phyloP scores from a whole-genome alignment of 768 basidiomycete genomes.

The Psilocybe azurescens region DNA sequence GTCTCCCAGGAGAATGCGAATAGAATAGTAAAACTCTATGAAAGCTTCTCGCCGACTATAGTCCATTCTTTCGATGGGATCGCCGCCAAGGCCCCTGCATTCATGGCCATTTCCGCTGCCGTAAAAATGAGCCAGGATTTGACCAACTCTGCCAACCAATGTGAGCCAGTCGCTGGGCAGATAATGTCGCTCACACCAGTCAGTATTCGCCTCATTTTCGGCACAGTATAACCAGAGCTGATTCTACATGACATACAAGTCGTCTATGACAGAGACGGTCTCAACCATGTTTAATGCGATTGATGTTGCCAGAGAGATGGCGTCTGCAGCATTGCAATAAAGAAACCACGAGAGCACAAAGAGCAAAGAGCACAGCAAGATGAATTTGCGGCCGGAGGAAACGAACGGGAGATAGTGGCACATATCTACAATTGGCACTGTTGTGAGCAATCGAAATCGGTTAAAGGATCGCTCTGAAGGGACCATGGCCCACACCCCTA shows the following conservation, averaged over 20 bases:
- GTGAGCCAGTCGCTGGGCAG: neutral
- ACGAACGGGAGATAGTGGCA: too few relatives aligned
- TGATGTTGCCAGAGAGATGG: neutral
- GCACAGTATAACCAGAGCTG: neutral
- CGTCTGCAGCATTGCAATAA: neutral
- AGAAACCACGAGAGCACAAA: too few relatives aligned
- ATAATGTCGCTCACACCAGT: neutral
- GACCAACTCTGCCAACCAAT: neutral
- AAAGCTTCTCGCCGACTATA: neutral
- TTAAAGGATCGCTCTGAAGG: too few relatives aligned
- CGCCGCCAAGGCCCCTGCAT: neutral
- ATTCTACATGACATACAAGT: neutral
- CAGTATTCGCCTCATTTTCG: neutral
- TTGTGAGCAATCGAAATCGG: too few relatives aligned
- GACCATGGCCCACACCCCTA: too few relatives aligned
- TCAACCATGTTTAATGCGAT: neutral
- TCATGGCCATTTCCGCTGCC: neutral
- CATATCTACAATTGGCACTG: too few relatives aligned
- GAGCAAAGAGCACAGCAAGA: too few relatives aligned
- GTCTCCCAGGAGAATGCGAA: neutral
- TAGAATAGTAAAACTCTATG: neutral
- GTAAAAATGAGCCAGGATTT: neutral
- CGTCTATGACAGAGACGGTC: neutral
- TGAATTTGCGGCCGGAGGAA: too few relatives aligned
- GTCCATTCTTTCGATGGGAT: conserved; percentile 3